A percentile compares a stretch with the other conserved stretches of the same genome.
phyloP scores from a whole-genome alignment of 1,284 basidiomycete species.

The Peniophora sp. region DNA sequence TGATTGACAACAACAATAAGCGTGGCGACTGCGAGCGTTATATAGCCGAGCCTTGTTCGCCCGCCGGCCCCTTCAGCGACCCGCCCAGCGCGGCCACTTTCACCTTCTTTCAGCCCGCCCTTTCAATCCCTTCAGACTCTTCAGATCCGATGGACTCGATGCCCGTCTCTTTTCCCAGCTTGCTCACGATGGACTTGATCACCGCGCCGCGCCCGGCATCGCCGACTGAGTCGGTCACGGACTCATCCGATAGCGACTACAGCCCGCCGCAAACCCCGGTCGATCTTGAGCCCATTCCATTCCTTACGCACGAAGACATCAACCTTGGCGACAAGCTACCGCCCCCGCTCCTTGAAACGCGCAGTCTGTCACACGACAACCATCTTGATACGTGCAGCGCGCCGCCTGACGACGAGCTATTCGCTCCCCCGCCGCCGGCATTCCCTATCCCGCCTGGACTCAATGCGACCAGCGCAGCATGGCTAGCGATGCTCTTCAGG shows the following conservation, averaged over 20 bases:
- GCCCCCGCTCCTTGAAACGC: background rate
- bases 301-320: background rate
- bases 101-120: too few relatives aligned
- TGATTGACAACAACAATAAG: background rate
- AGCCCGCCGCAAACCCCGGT: background rate
- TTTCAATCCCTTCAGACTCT: too few relatives aligned
- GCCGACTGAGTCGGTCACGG: background rate
- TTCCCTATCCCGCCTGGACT: background rate
- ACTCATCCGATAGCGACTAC: background rate
- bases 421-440: background rate
- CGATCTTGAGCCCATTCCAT: background rate
- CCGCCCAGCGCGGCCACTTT: background rate
- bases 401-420: background rate
- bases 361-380: background rate
- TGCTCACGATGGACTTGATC: background rate
- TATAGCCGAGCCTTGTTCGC: background rate
- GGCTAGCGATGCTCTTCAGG: background rate
- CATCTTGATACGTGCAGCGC: background rate
- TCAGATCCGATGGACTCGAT: background rate
- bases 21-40: background rate
- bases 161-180: background rate
- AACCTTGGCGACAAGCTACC: background rate
- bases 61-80: background rate
- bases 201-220: background rate
- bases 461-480: background rate